Evolutionary conservation across 148 eudicot genomes (phyloP).

Genomic region (Gaultheria prostrata): DNA sequence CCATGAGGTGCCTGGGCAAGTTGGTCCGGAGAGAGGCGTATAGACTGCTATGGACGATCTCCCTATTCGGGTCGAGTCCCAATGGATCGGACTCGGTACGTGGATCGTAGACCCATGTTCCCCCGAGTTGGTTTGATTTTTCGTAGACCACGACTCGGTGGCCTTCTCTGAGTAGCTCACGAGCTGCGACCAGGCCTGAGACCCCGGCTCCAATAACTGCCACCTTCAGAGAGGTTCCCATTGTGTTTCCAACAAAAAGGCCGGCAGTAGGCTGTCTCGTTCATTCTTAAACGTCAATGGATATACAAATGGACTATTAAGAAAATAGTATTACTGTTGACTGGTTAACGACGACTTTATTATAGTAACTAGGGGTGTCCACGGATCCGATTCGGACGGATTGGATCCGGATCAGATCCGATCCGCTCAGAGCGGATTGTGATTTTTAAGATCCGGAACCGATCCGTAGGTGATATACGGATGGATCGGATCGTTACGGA

Average conservation of each 20-base stretch:
- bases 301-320: too few relatives aligned
- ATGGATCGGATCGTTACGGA: too few relatives aligned
- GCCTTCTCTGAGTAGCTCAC: slow-evolving; percentile 36
- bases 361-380: too few relatives aligned
- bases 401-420: too few relatives aligned
- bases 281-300: too few relatives aligned
- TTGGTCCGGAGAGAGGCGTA: slow-evolving; percentile 39
- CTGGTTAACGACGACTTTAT: too few relatives aligned
- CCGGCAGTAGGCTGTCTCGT: too few relatives aligned
- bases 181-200: slow-evolving; percentile 29
- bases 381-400: too few relatives aligned
- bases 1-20: slow-evolving; percentile 34
- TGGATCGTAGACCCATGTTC: slow-evolving; percentile 40
- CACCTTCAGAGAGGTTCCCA: slow-evolving; percentile 26
- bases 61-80: slow-evolving; percentile 29
- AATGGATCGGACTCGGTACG: slow-evolving; percentile 33
- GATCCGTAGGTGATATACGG: too few relatives aligned
- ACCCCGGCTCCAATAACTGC: slow-evolving; percentile 47
- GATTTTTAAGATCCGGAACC: too few relatives aligned
- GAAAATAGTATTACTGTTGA: too few relatives aligned
- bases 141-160: slow-evolving; percentile 37
- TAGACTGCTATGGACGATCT: slow-evolving; percentile 28
- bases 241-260: neutral
- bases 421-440: too few relatives aligned
- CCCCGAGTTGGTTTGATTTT: slow-evolving; percentile 28